phyloP scores from a whole-genome alignment of 441 rosid genomes.

The Macaranga tanarius region DNA sequence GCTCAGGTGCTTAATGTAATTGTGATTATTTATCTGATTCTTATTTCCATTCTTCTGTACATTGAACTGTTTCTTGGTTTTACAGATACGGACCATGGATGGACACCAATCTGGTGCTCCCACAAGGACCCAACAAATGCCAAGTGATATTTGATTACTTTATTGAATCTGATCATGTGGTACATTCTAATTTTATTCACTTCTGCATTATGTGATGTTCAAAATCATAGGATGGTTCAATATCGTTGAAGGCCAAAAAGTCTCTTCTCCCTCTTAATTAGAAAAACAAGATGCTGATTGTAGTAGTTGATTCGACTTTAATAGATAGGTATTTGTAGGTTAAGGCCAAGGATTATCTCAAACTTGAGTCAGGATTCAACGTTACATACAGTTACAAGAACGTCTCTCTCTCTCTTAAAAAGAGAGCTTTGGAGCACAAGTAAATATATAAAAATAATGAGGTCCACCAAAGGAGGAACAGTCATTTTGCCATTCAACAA shows the following conservation, averaged over 20 bases:
- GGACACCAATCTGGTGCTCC: constrained; percentile 89
- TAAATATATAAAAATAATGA: no score
- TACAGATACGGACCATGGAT: constrained; percentile 94
- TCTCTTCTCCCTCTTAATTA: not conserved
- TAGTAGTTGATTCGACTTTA: not conserved
- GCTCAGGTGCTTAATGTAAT: not conserved
- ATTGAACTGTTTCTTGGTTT: not conserved
- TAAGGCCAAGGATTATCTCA: not conserved
- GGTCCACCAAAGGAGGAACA: no score
- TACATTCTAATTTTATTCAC: constrained; percentile 20
- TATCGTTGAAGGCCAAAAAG: no score
- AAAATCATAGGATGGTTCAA: not conserved
- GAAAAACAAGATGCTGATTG: no score
- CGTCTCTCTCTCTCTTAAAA: no score
- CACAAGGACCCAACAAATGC: constrained; percentile 73
- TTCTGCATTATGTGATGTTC: not conserved
- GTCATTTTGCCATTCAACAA: not conserved
- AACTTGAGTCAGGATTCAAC: not conserved
- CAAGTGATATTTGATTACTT: constrained; percentile 82
- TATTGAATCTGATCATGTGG: constrained; percentile 64
- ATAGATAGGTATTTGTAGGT: not conserved
- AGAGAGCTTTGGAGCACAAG: no score
- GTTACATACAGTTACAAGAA: not conserved
- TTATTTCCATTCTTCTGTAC: not conserved
- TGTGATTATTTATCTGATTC: constrained; percentile 7